Percentiles rank a stretch among this genome's conserved stretches.
phyloP scores from a whole-genome alignment of 331 rosid species.

The Pyracantha coccinea region DNA sequence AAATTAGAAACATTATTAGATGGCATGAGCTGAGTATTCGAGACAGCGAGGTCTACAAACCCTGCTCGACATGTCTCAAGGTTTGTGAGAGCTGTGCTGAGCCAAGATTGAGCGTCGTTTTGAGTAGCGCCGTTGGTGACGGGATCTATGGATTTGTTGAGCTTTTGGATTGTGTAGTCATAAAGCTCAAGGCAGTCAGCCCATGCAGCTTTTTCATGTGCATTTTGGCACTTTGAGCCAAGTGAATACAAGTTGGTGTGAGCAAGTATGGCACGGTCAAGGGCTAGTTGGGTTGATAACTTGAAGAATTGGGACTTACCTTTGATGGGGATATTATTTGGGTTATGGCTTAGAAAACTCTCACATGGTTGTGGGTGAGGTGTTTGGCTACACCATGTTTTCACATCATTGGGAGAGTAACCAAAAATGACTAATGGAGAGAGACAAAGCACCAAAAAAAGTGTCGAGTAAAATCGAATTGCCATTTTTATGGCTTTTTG shows the following conservation, averaged over 20 bases:
- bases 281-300: constrained; percentile 37
- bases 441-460: constrained; percentile 14
- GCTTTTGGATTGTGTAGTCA: constrained; percentile 33
- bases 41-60: constrained; percentile 43
- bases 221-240: constrained; percentile 33
- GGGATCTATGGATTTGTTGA: constrained; percentile 32
- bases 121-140: constrained; percentile 24
- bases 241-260: constrained; percentile 21
- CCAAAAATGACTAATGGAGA: constrained; percentile 8
- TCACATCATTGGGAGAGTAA: constrained; percentile 32
- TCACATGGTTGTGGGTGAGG: constrained; percentile 70
- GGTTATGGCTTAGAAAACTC: constrained; percentile 32
- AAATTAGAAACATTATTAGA: constrained; percentile 55
- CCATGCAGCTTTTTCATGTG: constrained; percentile 56
- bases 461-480: constrained; percentile 1
- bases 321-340: constrained; percentile 28
- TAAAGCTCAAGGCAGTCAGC: constrained; percentile 61
- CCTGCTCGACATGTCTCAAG: constrained; percentile 62
- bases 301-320: constrained; percentile 52
- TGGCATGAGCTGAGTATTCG: constrained; percentile 33
- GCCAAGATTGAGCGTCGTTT: constrained; percentile 59
- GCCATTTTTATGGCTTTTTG: constrained; percentile 15
- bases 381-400: constrained; percentile 69
- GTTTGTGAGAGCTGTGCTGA: constrained; percentile 74
- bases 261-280: constrained; percentile 39